Percentiles rank a stretch among this genome's conserved stretches.
These are phyloP conservation scores for Silybum marianum DNA, from an alignment of 129 eudicot genomes.

Conservation along the genomic window DNA sequence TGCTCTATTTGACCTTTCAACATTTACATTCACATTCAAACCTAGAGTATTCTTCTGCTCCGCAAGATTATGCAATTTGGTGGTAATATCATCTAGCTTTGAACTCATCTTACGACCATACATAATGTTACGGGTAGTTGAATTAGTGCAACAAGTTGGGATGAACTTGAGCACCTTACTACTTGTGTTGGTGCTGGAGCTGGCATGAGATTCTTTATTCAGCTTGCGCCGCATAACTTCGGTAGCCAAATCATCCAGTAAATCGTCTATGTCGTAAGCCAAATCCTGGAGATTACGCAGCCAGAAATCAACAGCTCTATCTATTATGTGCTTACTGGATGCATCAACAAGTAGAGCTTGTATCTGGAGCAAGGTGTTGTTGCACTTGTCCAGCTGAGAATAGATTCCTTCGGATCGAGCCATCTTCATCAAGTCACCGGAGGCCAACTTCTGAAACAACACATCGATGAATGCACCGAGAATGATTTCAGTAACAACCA, in stretches of 20 bases:
- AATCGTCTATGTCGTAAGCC: background rate
- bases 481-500: slow-evolving; percentile 18
- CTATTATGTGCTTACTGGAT: too few species aligned
- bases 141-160: slow-evolving; percentile 1
- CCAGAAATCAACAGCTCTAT: background rate
- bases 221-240: background rate
- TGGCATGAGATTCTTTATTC: background rate
- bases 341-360: too few species aligned
- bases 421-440: background rate
- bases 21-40: background rate
- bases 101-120: slow-evolving; percentile 23
- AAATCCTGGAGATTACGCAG: background rate
- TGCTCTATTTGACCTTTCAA: too few species aligned
- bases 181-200: background rate
- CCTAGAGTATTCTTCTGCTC: background rate
- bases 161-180: background rate
- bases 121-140: background rate
- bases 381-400: background rate
- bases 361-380: too few species aligned
- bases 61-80: too few species aligned
- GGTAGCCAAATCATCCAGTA: background rate
- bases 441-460: background rate
- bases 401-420: background rate
- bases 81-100: slow-evolving; percentile 19
- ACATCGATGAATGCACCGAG: too few species aligned